Evolutionary conservation across 495 filamentous ascomycete species (phyloP).

Genomic region (Endocarpon pusillum): DNA sequence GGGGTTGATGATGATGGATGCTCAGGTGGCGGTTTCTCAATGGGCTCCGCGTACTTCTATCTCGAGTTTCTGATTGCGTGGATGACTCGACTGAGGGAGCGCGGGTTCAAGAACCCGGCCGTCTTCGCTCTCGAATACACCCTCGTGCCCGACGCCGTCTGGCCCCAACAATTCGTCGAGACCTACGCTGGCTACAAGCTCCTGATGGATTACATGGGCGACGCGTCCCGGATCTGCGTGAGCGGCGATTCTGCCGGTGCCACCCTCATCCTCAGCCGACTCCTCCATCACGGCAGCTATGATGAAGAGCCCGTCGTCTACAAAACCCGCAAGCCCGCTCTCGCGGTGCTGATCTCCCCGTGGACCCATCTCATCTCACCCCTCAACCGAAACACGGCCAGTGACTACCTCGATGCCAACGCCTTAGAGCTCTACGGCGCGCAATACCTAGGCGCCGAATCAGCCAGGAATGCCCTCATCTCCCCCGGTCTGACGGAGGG

Average conservation of each 20-base stretch:
- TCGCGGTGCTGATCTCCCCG: slow-evolving; percentile 38
- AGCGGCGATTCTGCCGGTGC: slow-evolving; percentile 62
- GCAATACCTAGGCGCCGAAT: slow-evolving; percentile 36
- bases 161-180: slow-evolving; percentile 52
- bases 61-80: slow-evolving; percentile 60
- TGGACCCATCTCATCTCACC: slow-evolving; percentile 16
- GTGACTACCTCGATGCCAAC: slow-evolving; percentile 25
- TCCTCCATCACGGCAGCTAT: slow-evolving; percentile 37
- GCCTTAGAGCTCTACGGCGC: slow-evolving; percentile 43
- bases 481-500: slow-evolving; percentile 48
- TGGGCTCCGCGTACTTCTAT: slow-evolving; percentile 67
- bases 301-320: slow-evolving; percentile 11
- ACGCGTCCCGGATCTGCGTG: slow-evolving; percentile 41
- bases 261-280: slow-evolving; percentile 45
- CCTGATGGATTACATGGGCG: slow-evolving; percentile 32
- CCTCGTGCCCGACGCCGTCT: slow-evolving; percentile 53
- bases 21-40: slow-evolving; percentile 53
- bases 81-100: slow-evolving; percentile 35
- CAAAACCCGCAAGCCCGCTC: slow-evolving; percentile 25
- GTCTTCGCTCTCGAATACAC: slow-evolving; percentile 68
- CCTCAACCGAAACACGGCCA: slow-evolving; percentile 29
- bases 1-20: neutral
- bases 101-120: slow-evolving; percentile 52
- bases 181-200: slow-evolving; percentile 47
- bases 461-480: slow-evolving; percentile 33